Base-by-base conservation (phyloP, 169 alveolate genomes). In the Toxoplasma gondii region DNA sequence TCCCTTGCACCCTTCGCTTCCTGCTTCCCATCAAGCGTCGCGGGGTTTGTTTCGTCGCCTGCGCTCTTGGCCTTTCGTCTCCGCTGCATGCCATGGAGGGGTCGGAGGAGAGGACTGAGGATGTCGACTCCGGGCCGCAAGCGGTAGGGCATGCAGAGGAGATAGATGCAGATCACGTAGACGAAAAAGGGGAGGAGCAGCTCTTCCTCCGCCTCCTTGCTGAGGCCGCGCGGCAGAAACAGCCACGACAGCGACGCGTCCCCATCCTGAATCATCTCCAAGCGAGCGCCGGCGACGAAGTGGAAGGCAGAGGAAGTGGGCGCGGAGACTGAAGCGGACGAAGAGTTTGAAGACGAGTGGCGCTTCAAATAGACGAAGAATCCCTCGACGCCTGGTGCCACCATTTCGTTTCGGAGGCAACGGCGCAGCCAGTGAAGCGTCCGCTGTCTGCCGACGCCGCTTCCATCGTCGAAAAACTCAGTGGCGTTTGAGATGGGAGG, bases 161-260 rank as follows among this genome's bases (percentile, higher is more conserved):
- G 49, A 64, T 39, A 90, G 49, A 90, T 67, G 44, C 86, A 70
- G 27, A 78, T 36, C 24, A 69, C 88, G 88, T 38, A 90, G 64
- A 90, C 69, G 39, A 90, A 43, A 69, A 90, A 67, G 43, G 45
- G 88, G 70, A 90, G 88, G 34, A 90, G 93, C 69, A 90, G 88
- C 88, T 90, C 87, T 78, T 90, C 81, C 49, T 90, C 93, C 36
- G 93, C 67, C 24, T 67, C 93, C 44, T 70, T 44, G 22, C 84
- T 45, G 0, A 90, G 69, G 34, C 93, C 93, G 31, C 74, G 38
- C 0, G 93, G 67, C 74, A 90, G 43, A 27, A 90, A 45, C 74
- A 78, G 87, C 93, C 93, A 90, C 10, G 93, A 90, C 36, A 90
- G 70, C 31, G 64, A 69, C 38, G 93, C 93, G 88, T 90, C 93